Conservation (phyloP, 2,329 filamentous ascomycete species). For the Aureobasidium sp. region DNA sequence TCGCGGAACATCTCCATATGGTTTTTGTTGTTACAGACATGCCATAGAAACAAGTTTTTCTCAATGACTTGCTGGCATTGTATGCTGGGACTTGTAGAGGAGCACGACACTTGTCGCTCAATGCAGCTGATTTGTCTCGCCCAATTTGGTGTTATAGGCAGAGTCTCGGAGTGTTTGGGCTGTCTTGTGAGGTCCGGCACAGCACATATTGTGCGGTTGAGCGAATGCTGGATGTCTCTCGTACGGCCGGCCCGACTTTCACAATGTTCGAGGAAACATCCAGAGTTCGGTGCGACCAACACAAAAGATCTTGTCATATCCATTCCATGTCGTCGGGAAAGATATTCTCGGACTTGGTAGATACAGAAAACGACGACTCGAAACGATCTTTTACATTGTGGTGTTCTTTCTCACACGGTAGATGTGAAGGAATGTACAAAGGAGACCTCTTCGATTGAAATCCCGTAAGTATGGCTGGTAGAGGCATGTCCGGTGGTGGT, state of each 20-base stretch:
- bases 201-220: too few species aligned
- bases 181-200: too few species aligned
- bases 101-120: not conserved
- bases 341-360: not conserved
- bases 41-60: not conserved
- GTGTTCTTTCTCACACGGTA: not conserved
- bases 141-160: too few species aligned
- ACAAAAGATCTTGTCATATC: not conserved
- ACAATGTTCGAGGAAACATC: not conserved
- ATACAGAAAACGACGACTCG: not conserved
- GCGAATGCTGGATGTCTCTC: too few species aligned
- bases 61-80: not conserved
- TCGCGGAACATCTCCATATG: not conserved
- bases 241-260: too few species aligned
- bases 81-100: not conserved
- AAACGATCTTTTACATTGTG: too few species aligned
- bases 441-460: not conserved
- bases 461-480: not conserved
- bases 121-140: too few species aligned
- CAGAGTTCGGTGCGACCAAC: not conserved
- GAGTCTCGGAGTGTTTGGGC: too few species aligned
- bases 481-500: not conserved
- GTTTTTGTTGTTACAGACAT: not conserved
- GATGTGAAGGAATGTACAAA: not conserved
- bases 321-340: not conserved